phyloP scores from a whole-genome alignment of 2,329 filamentous ascomycete genomes.

The Trichophyton equinum region DNA sequence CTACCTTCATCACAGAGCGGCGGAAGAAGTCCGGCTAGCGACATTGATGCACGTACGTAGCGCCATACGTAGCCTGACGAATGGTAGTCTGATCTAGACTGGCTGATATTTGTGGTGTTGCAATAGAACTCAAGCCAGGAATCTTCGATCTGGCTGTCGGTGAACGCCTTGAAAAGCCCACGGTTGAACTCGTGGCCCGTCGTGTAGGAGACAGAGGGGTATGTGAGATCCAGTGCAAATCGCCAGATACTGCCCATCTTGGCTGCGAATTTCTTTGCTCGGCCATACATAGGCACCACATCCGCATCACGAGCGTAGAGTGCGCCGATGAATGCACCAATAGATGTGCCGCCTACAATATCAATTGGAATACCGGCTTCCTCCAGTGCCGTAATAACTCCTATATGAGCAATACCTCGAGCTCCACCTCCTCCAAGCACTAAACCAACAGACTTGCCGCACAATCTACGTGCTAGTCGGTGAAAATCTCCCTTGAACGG shows the following conservation, averaged over 20 bases:
- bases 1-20: constrained; percentile 92
- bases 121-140: constrained; percentile 99
- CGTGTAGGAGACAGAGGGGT: constrained; percentile 92
- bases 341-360: constrained; percentile 88
- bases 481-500: constrained; percentile 97
- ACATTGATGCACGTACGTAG: constrained; percentile 94
- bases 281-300: constrained; percentile 89
- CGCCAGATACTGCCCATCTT: constrained; percentile 99
- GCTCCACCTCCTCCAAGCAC: constrained; percentile 91
- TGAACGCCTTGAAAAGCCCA: constrained; percentile 97
- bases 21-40: constrained; percentile 78
- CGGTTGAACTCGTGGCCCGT: constrained; percentile 98
- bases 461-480: constrained; percentile 73
- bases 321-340: constrained; percentile 88
- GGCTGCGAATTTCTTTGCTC: constrained; percentile 92
- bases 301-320: constrained; percentile 94
- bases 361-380: constrained; percentile 95
- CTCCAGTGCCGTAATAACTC: constrained; percentile 87
- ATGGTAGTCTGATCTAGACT: constrained; percentile 81
- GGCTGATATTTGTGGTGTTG: constrained; percentile 98
- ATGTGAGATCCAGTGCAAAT: constrained; percentile 92
- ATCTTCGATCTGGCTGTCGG: constrained; percentile 92
- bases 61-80: constrained; percentile 96
- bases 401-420: constrained; percentile 80
- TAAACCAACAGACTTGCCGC: constrained; percentile 85